A percentile compares a stretch with the other conserved stretches of the same genome.
phyloP scores from a whole-genome alignment of 148 eudicot species.

The Spergularia bocconei region DNA sequence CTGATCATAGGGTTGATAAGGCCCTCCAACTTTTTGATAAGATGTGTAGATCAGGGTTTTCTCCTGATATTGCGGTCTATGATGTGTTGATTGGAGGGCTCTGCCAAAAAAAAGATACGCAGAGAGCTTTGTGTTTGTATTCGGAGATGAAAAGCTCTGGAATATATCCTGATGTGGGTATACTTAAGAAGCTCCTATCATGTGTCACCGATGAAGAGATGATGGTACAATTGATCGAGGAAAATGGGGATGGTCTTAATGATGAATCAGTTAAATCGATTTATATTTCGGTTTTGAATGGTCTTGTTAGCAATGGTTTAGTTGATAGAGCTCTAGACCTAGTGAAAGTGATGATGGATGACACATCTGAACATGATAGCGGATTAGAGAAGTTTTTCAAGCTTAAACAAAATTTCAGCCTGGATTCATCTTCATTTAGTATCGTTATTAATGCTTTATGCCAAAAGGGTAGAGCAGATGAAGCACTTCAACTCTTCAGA shows the following conservation, averaged over 20 bases:
- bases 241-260: slow-evolving; percentile 28
- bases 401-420: slow-evolving; percentile 26
- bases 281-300: slow-evolving; percentile 50
- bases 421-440: slow-evolving; percentile 48
- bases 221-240: slow-evolving; percentile 48
- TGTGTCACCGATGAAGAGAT: slow-evolving; percentile 42
- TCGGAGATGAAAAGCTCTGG: slow-evolving; percentile 51
- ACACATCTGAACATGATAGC: slow-evolving; percentile 22
- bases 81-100: slow-evolving; percentile 66
- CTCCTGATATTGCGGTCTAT: slow-evolving; percentile 51
- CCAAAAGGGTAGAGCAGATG: slow-evolving; percentile 44
- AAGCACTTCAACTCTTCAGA: slow-evolving; percentile 57
- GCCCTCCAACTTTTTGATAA: slow-evolving; percentile 60
- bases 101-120: slow-evolving; percentile 47
- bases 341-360: slow-evolving; percentile 39
- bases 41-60: slow-evolving; percentile 52
- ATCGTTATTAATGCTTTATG: slow-evolving; percentile 60
- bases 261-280: slow-evolving; percentile 29
- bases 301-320: slow-evolving; percentile 43
- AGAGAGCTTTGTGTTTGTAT: slow-evolving; percentile 49
- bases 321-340: slow-evolving; percentile 50
- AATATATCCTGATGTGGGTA: slow-evolving; percentile 51
- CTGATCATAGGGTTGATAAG: slow-evolving; percentile 51
- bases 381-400: slow-evolving; percentile 36
- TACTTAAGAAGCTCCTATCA: slow-evolving; percentile 49